Evolutionary conservation across 441 rosid species (phyloP).

Genomic region (Arabidopsis hybrid): DNA sequence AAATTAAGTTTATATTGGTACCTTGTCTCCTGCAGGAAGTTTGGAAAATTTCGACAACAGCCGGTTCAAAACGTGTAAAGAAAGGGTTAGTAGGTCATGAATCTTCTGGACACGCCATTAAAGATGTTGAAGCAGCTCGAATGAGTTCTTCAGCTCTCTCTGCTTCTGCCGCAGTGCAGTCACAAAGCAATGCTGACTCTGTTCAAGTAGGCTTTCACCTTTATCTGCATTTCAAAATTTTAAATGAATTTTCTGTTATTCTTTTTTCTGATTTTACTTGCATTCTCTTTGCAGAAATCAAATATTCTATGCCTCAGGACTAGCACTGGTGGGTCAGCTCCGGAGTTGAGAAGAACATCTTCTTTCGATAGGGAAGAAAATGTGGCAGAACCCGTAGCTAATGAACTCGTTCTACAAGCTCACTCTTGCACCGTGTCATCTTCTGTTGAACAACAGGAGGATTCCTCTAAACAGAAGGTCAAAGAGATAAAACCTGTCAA

Average conservation of each 20-base stretch:
- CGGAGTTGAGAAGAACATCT: slow-evolving; percentile 85
- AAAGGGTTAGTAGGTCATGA: slow-evolving; percentile 73
- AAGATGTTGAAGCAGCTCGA: slow-evolving; percentile 75
- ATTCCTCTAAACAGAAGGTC: slow-evolving; percentile 65
- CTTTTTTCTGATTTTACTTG: slow-evolving; percentile 12
- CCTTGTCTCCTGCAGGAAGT: slow-evolving; percentile 70
- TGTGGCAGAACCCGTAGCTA: slow-evolving; percentile 85
- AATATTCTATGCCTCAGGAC: slow-evolving; percentile 49
- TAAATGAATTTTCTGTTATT: neutral
- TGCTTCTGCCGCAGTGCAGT: slow-evolving; percentile 46
- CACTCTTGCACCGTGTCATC: slow-evolving; percentile 63
- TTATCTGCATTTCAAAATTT: slow-evolving; percentile 29
- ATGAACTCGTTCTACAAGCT: slow-evolving; percentile 79
- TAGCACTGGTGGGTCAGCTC: slow-evolving; percentile 51
- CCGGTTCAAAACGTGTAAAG: slow-evolving; percentile 86
- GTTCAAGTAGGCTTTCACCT: slow-evolving; percentile 53
- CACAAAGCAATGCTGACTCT: slow-evolving; percentile 50
- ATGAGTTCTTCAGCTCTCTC: slow-evolving; percentile 48
- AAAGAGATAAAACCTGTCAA: slow-evolving; percentile 70
- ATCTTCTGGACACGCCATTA: slow-evolving; percentile 58
- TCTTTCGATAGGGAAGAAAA: slow-evolving; percentile 92
- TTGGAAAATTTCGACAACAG: slow-evolving; percentile 97
- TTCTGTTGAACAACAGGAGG: slow-evolving; percentile 75
- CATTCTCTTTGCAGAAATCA: slow-evolving; percentile 51
- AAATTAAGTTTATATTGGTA: neutral